A percentile compares a stretch with the other conserved stretches of the same genome.
These are phyloP conservation scores for Cladosporium sp. DNA, from an alignment of 2,329 filamentous ascomycete species.

Conservation along the genomic window DNA sequence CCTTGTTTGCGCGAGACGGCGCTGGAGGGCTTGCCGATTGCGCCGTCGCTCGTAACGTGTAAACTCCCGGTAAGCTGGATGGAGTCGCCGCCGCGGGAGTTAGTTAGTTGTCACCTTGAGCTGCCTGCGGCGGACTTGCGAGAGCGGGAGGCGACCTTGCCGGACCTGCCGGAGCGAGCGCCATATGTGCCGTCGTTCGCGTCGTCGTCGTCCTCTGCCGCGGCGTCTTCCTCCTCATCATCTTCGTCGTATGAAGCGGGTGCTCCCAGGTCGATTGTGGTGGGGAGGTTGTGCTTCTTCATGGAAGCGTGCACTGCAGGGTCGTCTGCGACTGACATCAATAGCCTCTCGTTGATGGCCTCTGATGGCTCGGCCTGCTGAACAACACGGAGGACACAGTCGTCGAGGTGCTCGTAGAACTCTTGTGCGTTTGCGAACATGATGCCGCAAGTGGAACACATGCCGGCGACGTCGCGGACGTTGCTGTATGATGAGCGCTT, in stretches of 20 bases:
- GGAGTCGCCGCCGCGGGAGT: constrained; percentile 50
- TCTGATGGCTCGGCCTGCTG: constrained; percentile 61
- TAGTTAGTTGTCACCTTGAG: constrained; percentile 51
- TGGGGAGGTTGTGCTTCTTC: constrained; percentile 59
- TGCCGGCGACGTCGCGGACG: constrained; percentile 75
- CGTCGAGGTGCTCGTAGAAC: constrained; percentile 92
- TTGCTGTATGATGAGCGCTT: constrained; percentile 70
- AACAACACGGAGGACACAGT: constrained; percentile 66
- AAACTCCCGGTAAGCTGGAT: constrained; percentile 21
- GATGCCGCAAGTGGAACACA: constrained; percentile 87
- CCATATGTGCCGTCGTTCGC: constrained; percentile 58
- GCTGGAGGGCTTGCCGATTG: constrained; percentile 47
- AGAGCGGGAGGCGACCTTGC: constrained; percentile 51
- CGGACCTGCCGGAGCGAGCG: constrained; percentile 47
- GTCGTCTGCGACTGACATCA: constrained; percentile 62
- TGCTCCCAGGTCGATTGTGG: constrained; percentile 48
- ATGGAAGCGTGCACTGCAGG: constrained; percentile 59
- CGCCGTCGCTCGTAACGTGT: constrained; percentile 41
- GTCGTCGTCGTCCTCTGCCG: constrained; percentile 53
- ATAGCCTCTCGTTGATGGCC: constrained; percentile 58
- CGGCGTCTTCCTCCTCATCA: constrained; percentile 62
- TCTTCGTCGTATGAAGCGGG: constrained; percentile 53
- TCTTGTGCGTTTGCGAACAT: constrained; percentile 88
- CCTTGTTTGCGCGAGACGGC: constrained; percentile 44
- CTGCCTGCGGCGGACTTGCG: constrained; percentile 52